Evolutionary conservation across 306 rosid genomes (phyloP).

Genomic region (Alnus rubra): DNA sequence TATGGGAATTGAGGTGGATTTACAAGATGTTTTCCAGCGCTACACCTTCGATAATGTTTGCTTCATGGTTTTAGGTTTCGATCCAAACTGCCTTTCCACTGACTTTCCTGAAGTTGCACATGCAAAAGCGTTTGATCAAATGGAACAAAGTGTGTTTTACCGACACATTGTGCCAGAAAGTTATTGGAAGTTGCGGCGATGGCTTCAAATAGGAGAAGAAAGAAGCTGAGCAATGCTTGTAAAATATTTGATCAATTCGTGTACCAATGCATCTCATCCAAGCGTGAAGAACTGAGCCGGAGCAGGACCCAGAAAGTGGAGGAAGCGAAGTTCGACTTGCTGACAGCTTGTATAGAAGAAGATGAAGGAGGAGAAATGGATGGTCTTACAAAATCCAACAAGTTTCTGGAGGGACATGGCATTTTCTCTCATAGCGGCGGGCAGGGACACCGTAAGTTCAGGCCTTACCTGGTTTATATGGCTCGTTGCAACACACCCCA

Average conservation of each 20-base stretch:
- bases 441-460: slow-evolving; percentile 46
- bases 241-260: too few relatives aligned
- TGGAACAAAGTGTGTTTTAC: slow-evolving; percentile 22
- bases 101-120: slow-evolving; percentile 32
- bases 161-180: too few relatives aligned
- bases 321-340: slow-evolving; percentile 27
- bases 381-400: slow-evolving; percentile 8
- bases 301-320: background rate
- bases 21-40: too few relatives aligned
- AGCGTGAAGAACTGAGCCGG: background rate
- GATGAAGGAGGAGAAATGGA: slow-evolving; percentile 3
- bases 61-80: slow-evolving; percentile 37
- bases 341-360: slow-evolving; percentile 27
- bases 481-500: slow-evolving; percentile 48
- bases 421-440: slow-evolving; percentile 41
- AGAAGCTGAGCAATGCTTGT: too few relatives aligned
- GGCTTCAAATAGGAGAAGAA: too few relatives aligned
- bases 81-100: slow-evolving; percentile 38
- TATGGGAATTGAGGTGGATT: too few relatives aligned
- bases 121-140: slow-evolving; percentile 42
- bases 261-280: slow-evolving; percentile 10
- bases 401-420: slow-evolving; percentile 50
- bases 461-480: slow-evolving; percentile 56
- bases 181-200: too few relatives aligned
- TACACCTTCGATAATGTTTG: slow-evolving; percentile 45